Percentiles rank a stretch among this genome's conserved stretches.
These are phyloP conservation scores for Apiospora arundinis DNA, from an alignment of 2,329 filamentous ascomycete species.

Conservation along the genomic window DNA sequence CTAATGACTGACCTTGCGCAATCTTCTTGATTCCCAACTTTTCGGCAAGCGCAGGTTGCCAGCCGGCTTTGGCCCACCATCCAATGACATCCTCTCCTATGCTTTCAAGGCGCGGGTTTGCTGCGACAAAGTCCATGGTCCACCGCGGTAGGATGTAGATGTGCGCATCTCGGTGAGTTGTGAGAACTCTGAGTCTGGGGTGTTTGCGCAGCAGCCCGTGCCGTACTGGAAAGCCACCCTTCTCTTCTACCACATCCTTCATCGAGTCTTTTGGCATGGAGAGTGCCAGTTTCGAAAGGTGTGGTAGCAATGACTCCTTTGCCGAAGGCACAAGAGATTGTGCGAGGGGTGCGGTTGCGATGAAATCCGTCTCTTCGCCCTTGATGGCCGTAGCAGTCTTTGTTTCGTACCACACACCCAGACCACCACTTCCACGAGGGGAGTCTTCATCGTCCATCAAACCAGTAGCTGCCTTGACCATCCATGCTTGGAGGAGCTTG, in stretches of 20 bases:
- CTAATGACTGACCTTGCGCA: conserved; percentile 54
- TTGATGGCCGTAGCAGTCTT: conserved; percentile 78
- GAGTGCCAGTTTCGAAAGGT: conserved; percentile 81
- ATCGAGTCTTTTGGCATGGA: conserved; percentile 88
- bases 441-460: conserved; percentile 55
- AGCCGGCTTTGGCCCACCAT: conserved; percentile 94
- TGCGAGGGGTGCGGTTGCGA: conserved; percentile 76
- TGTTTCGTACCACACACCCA: conserved; percentile 92
- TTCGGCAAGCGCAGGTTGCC: conserved; percentile 81
- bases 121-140: conserved; percentile 82
- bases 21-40: conserved; percentile 78
- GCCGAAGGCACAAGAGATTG: conserved; percentile 62
- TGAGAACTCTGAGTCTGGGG: conserved; percentile 79
- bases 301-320: conserved; percentile 68
- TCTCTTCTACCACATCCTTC: conserved; percentile 80
- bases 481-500: conserved; percentile 87
- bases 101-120: conserved; percentile 83
- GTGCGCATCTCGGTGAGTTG: conserved; percentile 86
- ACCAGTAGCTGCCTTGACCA: conserved; percentile 78
- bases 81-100: conserved; percentile 91
- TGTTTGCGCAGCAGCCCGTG: conserved; percentile 78
- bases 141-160: conserved; percentile 94
- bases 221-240: conserved; percentile 75
- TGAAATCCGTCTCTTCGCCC: conserved; percentile 91
- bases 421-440: conserved; percentile 70